These are phyloP conservation scores for Penicillium sp. DNA, from an alignment of 2,329 filamentous ascomycete species.

Conservation along the genomic window DNA sequence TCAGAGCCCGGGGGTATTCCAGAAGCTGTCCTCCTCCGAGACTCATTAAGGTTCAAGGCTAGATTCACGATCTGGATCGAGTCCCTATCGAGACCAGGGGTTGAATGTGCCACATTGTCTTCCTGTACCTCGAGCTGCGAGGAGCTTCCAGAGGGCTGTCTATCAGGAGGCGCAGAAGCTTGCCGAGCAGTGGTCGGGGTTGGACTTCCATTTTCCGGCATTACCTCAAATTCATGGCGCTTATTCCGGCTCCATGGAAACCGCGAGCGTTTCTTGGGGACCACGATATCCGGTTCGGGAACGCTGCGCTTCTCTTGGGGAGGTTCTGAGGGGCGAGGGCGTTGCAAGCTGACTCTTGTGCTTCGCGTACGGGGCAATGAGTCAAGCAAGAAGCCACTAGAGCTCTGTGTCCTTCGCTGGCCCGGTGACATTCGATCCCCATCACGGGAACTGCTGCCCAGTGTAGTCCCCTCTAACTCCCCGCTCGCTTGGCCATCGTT, in stretches of 20 bases:
- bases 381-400: slow-evolving; percentile 49
- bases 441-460: slow-evolving; percentile 38
- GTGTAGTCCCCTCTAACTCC: slow-evolving; percentile 38
- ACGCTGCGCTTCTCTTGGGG: slow-evolving; percentile 42
- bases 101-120: slow-evolving; percentile 13
- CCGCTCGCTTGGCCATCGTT: slow-evolving; percentile 29
- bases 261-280: slow-evolving; percentile 37
- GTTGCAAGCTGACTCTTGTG: slow-evolving; percentile 25
- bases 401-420: slow-evolving; percentile 30
- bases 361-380: slow-evolving; percentile 30
- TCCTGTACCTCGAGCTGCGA: slow-evolving; percentile 12
- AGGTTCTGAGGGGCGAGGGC: slow-evolving; percentile 24
- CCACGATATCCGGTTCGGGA: slow-evolving; percentile 32
- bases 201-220: slow-evolving; percentile 18
- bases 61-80: slow-evolving; percentile 89
- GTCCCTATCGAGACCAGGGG: slow-evolving; percentile 62
- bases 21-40: slow-evolving; percentile 62
- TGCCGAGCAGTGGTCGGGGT: slow-evolving; percentile 10
- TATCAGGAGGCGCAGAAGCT: slow-evolving; percentile 9
- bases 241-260: slow-evolving; percentile 35
- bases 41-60: slow-evolving; percentile 81
- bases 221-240: slow-evolving; percentile 31
- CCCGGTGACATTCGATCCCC: slow-evolving; percentile 25
- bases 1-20: slow-evolving; percentile 52
- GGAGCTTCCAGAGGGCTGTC: slow-evolving; percentile 12